phyloP scores from a whole-genome alignment of 805 yeast species.

The Candida manassasensis region DNA sequence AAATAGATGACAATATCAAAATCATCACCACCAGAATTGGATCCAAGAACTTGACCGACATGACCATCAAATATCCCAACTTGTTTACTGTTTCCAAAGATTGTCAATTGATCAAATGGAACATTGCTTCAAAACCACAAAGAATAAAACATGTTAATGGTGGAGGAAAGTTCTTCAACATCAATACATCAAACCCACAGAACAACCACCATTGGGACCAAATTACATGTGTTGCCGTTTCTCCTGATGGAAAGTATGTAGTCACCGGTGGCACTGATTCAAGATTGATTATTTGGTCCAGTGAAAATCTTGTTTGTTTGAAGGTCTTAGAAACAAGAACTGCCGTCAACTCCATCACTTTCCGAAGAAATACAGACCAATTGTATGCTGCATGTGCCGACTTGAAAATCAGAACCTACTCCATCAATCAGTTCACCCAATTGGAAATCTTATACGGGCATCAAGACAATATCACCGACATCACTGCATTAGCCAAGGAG shows the following conservation, averaged over 20 bases:
- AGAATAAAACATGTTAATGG: conserved; percentile 64
- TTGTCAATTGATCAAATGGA: conserved; percentile 76
- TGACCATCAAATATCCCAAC: conserved; percentile 54
- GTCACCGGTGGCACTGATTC: conserved; percentile 90
- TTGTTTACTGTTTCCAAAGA: conserved; percentile 83
- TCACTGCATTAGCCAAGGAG: conserved; percentile 77
- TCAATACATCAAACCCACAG: conserved; percentile 43
- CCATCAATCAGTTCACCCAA: conserved; percentile 81
- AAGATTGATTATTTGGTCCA: conserved; percentile 79
- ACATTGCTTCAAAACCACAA: conserved; percentile 58
- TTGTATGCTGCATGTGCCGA: conserved; percentile 92
- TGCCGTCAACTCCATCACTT: conserved; percentile 64
- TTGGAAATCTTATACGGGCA: conserved; percentile 92
- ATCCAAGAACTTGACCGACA: conserved; percentile 51
- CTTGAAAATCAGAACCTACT: conserved; percentile 80
- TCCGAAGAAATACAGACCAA: conserved; percentile 78
- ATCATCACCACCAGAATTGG: conserved; percentile 53
- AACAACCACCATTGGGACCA: conserved; percentile 74
- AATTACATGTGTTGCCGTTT: conserved; percentile 72
- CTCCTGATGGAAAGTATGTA: conserved; percentile 81
- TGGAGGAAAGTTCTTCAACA: conserved; percentile 43
- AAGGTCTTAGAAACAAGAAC: conserved; percentile 78
- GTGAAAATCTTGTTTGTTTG: conserved; percentile 69
- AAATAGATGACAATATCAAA: conserved; percentile 34
- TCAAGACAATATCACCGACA: conserved; percentile 82